phyloP scores from a whole-genome alignment of 441 rosid genomes.

The Erodium texanum region DNA sequence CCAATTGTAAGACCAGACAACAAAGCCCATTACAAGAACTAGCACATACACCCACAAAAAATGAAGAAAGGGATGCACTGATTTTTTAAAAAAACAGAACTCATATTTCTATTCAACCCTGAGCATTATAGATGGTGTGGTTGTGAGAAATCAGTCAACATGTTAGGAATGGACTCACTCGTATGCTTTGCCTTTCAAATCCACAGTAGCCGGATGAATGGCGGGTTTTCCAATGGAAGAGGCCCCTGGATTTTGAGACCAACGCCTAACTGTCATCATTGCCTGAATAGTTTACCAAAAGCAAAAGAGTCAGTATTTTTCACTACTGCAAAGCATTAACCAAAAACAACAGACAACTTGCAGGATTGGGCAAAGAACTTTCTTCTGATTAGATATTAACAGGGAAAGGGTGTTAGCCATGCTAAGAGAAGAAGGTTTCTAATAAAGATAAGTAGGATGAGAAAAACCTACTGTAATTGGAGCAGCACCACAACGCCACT shows the following conservation, averaged over 20 bases:
- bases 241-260: slow-evolving; percentile 72
- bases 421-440: not conserved
- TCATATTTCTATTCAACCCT: not conserved
- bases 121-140: no score
- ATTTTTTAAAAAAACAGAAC: not conserved
- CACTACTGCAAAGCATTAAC: no score
- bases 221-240: slow-evolving; percentile 85
- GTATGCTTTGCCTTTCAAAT: slow-evolving; percentile 89
- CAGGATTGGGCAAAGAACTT: not conserved
- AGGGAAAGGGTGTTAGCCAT: not conserved
- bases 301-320: not conserved
- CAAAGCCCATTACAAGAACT: not conserved
- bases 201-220: slow-evolving; percentile 86
- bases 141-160: not conserved
- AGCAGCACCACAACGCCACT: slow-evolving; percentile 98
- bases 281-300: slow-evolving; percentile 34
- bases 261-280: slow-evolving; percentile 90
- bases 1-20: not conserved
- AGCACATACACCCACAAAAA: no score
- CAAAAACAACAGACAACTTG: not conserved
- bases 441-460: not conserved
- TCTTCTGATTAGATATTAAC: not conserved
- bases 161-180: slow-evolving; percentile 45
- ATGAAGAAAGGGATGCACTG: not conserved
- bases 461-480: slow-evolving; percentile 66